Evolutionary conservation across 805 yeast genomes (phyloP).

Genomic region (Komagataella pastoris): DNA sequence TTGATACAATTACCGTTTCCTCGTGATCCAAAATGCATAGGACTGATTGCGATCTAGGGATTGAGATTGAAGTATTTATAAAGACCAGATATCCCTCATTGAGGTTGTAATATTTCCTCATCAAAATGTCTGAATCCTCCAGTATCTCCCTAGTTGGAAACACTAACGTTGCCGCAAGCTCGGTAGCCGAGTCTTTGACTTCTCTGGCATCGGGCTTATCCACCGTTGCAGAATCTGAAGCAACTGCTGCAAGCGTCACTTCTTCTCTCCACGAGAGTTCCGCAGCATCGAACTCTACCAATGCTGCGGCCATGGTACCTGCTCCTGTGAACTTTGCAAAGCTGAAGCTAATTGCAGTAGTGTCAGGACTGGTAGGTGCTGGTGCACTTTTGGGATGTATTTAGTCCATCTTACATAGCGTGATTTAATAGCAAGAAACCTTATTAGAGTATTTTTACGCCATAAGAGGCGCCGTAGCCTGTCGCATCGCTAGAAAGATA

Average conservation of each 20-base stretch:
- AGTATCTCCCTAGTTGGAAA: not conserved
- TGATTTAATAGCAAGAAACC: not conserved
- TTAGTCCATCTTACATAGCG: not conserved
- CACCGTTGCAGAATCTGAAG: not conserved
- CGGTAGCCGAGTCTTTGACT: not conserved
- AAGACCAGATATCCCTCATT: not conserved
- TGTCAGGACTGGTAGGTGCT: not conserved
- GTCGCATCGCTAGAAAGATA: no score
- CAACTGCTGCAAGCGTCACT: not conserved
- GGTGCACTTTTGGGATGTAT: not conserved
- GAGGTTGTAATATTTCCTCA: not conserved
- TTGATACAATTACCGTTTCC: not conserved
- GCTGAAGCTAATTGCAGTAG: not conserved
- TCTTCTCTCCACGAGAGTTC: not conserved
- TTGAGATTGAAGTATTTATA: not conserved
- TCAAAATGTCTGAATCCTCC: not conserved
- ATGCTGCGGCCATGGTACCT: not conserved
- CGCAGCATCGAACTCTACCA: not conserved
- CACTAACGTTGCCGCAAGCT: not conserved
- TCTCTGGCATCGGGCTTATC: not conserved
- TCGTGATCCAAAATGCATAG: not conserved
- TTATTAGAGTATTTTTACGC: no score
- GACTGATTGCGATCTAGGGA: not conserved
- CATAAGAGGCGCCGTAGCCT: no score
- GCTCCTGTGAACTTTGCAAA: not conserved